A percentile compares a stretch with the other conserved stretches of the same genome.
Evolutionary conservation across 2,329 filamentous ascomycete species (phyloP).

Genomic region (Exophiala xenobiotica): DNA sequence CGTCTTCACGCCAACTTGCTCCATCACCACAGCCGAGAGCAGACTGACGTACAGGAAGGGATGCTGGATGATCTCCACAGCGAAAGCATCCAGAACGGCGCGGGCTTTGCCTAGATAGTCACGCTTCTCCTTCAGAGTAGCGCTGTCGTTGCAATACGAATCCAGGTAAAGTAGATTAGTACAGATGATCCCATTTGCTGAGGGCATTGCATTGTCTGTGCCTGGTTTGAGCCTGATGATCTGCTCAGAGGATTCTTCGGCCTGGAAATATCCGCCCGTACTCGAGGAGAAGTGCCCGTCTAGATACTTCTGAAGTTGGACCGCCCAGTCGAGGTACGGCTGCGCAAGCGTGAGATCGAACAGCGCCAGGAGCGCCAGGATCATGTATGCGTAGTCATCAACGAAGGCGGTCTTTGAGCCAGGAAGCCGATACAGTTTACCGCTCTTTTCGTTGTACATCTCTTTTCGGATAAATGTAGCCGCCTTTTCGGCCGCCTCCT

Average conservation of each 20-base stretch:
- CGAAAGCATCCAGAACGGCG: constrained; percentile 79
- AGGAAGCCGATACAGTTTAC: constrained; percentile 61
- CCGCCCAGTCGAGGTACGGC: constrained; percentile 74
- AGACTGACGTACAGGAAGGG: constrained; percentile 87
- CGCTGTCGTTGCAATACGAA: constrained; percentile 63
- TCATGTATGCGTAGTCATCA: constrained; percentile 91
- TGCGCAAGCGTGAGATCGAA: constrained; percentile 81
- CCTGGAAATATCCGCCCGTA: constrained; percentile 26
- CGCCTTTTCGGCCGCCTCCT: constrained; percentile 65
- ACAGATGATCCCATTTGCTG: constrained; percentile 83
- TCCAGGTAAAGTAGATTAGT: constrained; percentile 82
- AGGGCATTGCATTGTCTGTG: constrained; percentile 89
- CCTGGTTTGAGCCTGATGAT: constrained; percentile 83
- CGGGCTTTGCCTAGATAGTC: constrained; percentile 53
- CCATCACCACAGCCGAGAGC: constrained; percentile 71
- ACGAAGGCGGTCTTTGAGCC: constrained; percentile 71
- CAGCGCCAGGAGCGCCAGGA: constrained; percentile 76
- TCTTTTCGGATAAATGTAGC: constrained; percentile 70
- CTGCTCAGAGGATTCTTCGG: constrained; percentile 16
- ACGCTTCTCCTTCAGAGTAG: constrained; percentile 50
- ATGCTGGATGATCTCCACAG: constrained; percentile 87
- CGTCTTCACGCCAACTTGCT: constrained; percentile 66
- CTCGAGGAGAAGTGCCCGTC: constrained; percentile 69
- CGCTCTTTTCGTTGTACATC: constrained; percentile 66
- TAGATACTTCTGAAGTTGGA: constrained; percentile 73